Percentiles rank a stretch among this genome's conserved stretches.
phyloP scores from a whole-genome alignment of 495 filamentous ascomycete genomes.

The Neurospora sp. region DNA sequence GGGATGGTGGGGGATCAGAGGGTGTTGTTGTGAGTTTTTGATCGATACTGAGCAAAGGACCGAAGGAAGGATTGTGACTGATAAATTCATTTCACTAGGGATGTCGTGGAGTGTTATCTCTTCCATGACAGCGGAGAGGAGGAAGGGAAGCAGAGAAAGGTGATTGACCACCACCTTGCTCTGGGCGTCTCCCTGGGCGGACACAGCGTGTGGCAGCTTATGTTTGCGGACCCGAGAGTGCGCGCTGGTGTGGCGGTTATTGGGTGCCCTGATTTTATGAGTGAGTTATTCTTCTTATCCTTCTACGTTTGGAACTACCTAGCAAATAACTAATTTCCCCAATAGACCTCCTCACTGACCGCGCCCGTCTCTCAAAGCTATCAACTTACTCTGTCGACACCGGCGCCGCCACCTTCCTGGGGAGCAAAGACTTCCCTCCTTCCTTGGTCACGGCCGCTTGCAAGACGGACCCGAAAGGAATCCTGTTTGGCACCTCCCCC shows the following conservation, averaged over 20 bases:
- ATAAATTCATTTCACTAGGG: conserved; percentile 41
- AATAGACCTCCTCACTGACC: conserved; percentile 58
- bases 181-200: conserved; percentile 80
- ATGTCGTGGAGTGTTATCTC: conserved; percentile 64
- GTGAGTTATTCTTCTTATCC: conserved; percentile 24
- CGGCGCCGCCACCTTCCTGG: conserved; percentile 55
- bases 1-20: conserved; percentile 70
- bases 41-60: neutral
- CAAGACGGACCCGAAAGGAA: conserved; percentile 57
- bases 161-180: conserved; percentile 61
- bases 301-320: neutral
- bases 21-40: conserved; percentile 16
- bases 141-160: conserved; percentile 13
- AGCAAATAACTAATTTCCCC: neutral
- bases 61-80: neutral
- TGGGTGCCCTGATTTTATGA: conserved; percentile 79
- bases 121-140: conserved; percentile 42
- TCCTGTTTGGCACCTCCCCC: conserved; percentile 46
- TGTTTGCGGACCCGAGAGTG: conserved; percentile 70
- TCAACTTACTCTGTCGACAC: conserved; percentile 41
- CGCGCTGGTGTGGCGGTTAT: conserved; percentile 68
- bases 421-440: conserved; percentile 63
- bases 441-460: conserved; percentile 52
- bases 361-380: conserved; percentile 63
- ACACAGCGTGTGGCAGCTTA: conserved; percentile 74